Conservation (phyloP, 2,329 filamentous ascomycete genomes). For the Exophiala bonariae region DNA sequence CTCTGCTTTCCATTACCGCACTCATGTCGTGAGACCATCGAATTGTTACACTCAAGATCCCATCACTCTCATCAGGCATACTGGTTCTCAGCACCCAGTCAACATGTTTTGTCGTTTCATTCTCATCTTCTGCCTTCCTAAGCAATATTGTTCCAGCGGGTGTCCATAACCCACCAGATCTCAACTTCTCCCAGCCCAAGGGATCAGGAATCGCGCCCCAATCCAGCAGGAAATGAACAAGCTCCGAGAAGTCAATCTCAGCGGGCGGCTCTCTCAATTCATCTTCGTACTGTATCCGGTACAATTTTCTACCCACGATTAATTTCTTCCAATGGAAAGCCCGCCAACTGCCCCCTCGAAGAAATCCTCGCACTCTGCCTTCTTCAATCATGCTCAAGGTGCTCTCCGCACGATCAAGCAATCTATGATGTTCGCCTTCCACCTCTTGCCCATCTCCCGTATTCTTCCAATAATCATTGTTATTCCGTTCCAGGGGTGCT, state of each 20-base stretch:
- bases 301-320: conserved; percentile 61
- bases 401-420: conserved; percentile 21
- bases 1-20: conserved; percentile 52
- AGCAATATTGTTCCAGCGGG: conserved; percentile 60
- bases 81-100: conserved; percentile 54
- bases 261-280: conserved; percentile 49
- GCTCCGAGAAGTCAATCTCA: conserved; percentile 57
- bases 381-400: conserved; percentile 25
- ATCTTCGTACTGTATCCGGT: conserved; percentile 62
- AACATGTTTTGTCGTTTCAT: conserved; percentile 40
- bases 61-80: conserved; percentile 61
- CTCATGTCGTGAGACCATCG: conserved; percentile 49
- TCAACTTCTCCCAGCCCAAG: conserved; percentile 59
- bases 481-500: conserved; percentile 59
- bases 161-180: conserved; percentile 61
- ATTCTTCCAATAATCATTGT: conserved; percentile 60
- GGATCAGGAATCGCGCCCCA: conserved; percentile 62
- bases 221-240: conserved; percentile 63
- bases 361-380: conserved; percentile 43
- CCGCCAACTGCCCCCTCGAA: conserved; percentile 65
- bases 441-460: conserved; percentile 30
- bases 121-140: conserved; percentile 44
- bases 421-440: conserved; percentile 32
- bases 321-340: conserved; percentile 67
- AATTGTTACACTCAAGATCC: conserved; percentile 58